phyloP scores from a whole-genome alignment of 805 yeast genomes.

The Schizosaccharomyces osmophilus region DNA sequence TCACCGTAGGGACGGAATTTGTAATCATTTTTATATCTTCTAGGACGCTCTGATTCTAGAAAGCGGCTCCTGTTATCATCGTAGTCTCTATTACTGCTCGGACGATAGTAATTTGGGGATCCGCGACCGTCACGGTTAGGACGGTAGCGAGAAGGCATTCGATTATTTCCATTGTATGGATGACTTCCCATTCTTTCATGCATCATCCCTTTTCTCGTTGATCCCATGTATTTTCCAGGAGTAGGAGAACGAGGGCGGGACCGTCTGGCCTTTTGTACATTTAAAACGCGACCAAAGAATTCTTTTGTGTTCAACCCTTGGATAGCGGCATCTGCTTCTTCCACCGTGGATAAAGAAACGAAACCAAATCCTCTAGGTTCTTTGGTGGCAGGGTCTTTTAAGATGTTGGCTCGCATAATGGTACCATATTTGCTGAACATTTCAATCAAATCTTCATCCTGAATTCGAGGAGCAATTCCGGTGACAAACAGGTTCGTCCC shows the following conservation, averaged over 20 bases:
- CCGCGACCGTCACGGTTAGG: constrained; percentile 6
- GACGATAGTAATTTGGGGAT: constrained; percentile 4
- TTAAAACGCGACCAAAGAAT: constrained; percentile 19
- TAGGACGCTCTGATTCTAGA: background rate
- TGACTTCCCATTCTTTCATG: background rate
- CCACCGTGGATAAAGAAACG: constrained; percentile 20
- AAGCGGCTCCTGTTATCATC: background rate
- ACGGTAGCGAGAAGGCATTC: constrained; percentile 1
- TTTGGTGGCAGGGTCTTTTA: constrained; percentile 22
- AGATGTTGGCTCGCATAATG: constrained; percentile 17
- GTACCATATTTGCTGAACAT: constrained; percentile 13
- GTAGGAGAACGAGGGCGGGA: constrained; percentile 17
- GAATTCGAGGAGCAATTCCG: constrained; percentile 13
- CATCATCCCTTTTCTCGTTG: constrained; percentile 9
- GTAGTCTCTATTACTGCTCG: background rate
- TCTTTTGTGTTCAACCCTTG: constrained; percentile 20
- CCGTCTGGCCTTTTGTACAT: constrained; percentile 24
- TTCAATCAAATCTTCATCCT: constrained; percentile 11
- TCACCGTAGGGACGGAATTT: too few species aligned
- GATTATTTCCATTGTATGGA: background rate
- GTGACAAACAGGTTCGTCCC: constrained; percentile 17
- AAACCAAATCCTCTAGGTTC: constrained; percentile 29
- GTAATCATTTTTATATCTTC: background rate
- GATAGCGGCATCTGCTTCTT: constrained; percentile 23
- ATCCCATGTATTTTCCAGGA: constrained; percentile 17